Percentiles rank a stretch among this genome's conserved stretches.
phyloP scores from a whole-genome alignment of 257 asterid genomes.

The Buddleja alternifolia region DNA sequence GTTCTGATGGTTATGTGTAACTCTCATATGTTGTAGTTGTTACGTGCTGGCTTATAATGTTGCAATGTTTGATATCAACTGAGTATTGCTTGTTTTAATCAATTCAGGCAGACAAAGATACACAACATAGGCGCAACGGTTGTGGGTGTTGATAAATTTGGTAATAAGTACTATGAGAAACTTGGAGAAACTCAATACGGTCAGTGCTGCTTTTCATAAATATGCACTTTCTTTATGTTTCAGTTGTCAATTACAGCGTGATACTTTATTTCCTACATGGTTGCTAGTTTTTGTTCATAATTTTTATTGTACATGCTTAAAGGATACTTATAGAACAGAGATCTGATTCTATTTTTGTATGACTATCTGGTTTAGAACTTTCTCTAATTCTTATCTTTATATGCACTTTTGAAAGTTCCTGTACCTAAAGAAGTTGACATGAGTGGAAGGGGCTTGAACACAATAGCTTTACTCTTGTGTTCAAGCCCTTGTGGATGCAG shows the following conservation, averaged over 20 bases:
- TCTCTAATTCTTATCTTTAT: not conserved
- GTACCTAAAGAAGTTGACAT: too few relatives aligned
- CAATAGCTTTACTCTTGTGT: too few relatives aligned
- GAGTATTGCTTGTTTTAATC: conserved; percentile 7
- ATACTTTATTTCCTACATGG: conserved; percentile 1
- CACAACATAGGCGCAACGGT: conserved; percentile 93
- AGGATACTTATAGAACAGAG: not conserved
- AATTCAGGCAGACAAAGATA: conserved; percentile 83
- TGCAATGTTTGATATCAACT: conserved; percentile 15
- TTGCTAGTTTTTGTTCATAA: conserved; percentile 14
- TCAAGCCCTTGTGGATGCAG: too few relatives aligned
- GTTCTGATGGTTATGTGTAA: not conserved
- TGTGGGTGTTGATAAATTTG: conserved; percentile 89
- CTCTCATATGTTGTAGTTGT: conserved; percentile 2
- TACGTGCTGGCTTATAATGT: conserved; percentile 3
- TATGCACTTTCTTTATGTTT: not conserved
- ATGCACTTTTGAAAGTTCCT: conserved; percentile 5
- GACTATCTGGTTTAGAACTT: not conserved
- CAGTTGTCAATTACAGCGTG: too few relatives aligned
- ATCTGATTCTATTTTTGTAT: not conserved
- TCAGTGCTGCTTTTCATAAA: conserved; percentile 40
- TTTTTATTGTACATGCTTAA: not conserved
- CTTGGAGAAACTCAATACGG: conserved; percentile 89
- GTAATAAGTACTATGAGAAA: conserved; percentile 90
- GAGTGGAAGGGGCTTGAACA: too few relatives aligned